These are phyloP conservation scores for Gliomastix tumulicola DNA, from an alignment of 2,329 filamentous ascomycete species.

Conservation along the genomic window DNA sequence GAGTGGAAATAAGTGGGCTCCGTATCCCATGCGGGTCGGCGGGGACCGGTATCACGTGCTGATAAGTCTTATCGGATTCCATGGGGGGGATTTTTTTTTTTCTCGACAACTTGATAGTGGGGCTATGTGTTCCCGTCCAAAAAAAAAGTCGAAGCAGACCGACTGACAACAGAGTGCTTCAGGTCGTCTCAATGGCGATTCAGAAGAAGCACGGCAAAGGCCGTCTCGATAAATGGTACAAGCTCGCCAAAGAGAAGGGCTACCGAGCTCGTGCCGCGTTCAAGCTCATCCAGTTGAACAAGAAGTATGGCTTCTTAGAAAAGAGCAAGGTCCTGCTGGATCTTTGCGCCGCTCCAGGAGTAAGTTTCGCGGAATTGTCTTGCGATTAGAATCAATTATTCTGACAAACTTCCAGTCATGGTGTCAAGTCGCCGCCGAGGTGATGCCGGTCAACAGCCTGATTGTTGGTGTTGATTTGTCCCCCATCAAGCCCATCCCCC, in stretches of 20 bases:
- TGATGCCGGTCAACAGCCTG: conserved; percentile 83
- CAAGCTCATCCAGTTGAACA: conserved; percentile 97
- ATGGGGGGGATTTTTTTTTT: too few species aligned
- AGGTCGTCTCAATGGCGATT: conserved; percentile 66
- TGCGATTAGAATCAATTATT: too few species aligned
- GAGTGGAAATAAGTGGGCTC: too few species aligned
- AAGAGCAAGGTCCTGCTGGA: conserved; percentile 94
- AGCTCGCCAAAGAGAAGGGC: conserved; percentile 96
- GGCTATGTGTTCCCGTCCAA: too few species aligned
- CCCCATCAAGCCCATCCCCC: conserved; percentile 92
- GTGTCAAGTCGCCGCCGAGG: conserved; percentile 94
- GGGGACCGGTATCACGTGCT: too few species aligned
- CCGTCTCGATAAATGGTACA: conserved; percentile 98
- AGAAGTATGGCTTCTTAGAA: conserved; percentile 97
- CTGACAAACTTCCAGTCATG: conserved; percentile 62
- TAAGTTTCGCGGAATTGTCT: too few species aligned
- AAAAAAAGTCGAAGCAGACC: too few species aligned
- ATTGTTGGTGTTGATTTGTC: conserved; percentile 92
- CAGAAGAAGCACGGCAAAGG: conserved; percentile 99
- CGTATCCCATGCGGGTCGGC: too few species aligned
- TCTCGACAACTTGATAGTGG: too few species aligned
- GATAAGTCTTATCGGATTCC: too few species aligned
- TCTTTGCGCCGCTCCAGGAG: conserved; percentile 93
- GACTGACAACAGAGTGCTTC: too few species aligned
- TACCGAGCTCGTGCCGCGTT: conserved; percentile 94